Percentiles rank a stretch among this genome's conserved stretches.
Conservation (phyloP, 2,329 filamentous ascomycete species). For the Shiraia sp. region DNA sequence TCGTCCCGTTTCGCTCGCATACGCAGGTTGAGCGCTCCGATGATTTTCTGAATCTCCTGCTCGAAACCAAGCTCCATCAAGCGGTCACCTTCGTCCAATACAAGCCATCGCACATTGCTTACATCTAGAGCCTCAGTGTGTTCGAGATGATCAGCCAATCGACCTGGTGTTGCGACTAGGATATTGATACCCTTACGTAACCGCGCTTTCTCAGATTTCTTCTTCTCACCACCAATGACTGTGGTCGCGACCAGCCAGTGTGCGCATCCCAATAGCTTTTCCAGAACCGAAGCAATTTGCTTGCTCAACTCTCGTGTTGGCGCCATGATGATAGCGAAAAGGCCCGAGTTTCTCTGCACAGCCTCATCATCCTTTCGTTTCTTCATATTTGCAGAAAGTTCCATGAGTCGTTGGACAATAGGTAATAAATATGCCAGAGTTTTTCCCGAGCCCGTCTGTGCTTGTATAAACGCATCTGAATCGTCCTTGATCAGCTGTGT, state of each 20-base stretch:
- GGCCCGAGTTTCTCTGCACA: conserved; percentile 80
- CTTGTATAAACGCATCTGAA: conserved; percentile 92
- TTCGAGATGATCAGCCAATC: conserved; percentile 87
- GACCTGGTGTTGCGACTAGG: conserved; percentile 88
- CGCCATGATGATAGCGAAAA: conserved; percentile 92
- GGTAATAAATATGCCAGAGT: conserved; percentile 94
- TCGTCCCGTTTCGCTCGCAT: conserved; percentile 62
- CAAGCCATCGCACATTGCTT: conserved; percentile 87
- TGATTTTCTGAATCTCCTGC: conserved; percentile 86
- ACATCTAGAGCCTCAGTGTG: conserved; percentile 90
- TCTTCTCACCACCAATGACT: conserved; percentile 73
- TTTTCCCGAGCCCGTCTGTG: conserved; percentile 96
- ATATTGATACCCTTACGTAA: conserved; percentile 95
- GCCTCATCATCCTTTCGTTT: conserved; percentile 45
- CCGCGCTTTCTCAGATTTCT: conserved; percentile 87
- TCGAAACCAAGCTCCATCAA: conserved; percentile 98
- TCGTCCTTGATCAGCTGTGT: conserved; percentile 78
- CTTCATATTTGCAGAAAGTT: conserved; percentile 63
- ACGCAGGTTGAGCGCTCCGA: conserved; percentile 74
- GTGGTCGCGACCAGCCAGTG: conserved; percentile 94
- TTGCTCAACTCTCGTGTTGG: conserved; percentile 93
- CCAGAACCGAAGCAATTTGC: conserved; percentile 86
- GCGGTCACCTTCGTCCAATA: conserved; percentile 95
- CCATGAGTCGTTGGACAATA: conserved; percentile 84
- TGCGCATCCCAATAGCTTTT: conserved; percentile 82